Evolutionary conservation across 2,329 filamentous ascomycete species (phyloP), one percentile per base, ranked within the genome.

Genomic region (Phymatotrichopsis omnivora): DNA sequence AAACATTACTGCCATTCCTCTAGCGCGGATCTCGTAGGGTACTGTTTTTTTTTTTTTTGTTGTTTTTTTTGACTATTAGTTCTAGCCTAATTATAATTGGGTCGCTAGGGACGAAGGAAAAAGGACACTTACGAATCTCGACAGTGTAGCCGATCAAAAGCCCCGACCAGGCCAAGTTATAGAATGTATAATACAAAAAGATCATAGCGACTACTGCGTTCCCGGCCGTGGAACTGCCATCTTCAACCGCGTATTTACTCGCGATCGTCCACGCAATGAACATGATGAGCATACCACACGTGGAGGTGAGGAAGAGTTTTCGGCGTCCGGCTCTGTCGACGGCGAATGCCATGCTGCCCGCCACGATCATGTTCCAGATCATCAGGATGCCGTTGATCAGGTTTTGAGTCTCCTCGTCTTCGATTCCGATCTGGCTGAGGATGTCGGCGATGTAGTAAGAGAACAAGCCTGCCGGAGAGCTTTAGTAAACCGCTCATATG

Each of bases 21-120:
- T 64, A 22, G 71, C 64, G 45, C 65, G 64, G 45, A 74, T 68
- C 47, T 62, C 60, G 58, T 67, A 68, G 4, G 66, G 65, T 24
- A 62, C 46, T 49, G 8, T 33, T 42, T 42, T 40, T 47, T 22
- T 19, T 22, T 23, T 19, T 42, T 42, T 20, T 50, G 29, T 17
- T 11, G 10, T 36, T 16, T 24, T 22, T 7, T 31, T 11, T 27
- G 8, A 25, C 28, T 17, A 10, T 24, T 19, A 1, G 22, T 60
- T 62, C 40, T 69, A 65, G 42, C n/a, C n/a, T n/a, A n/a, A n/a
- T n/a, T n/a, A n/a, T n/a, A n/a, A n/a, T n/a, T n/a, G n/a, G n/a
- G n/a, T n/a, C n/a, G n/a, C n/a, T 68, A 28, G 42, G 59, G 61
- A 59, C 67, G 46, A 2, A 65, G 36, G 17, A 61, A 35, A 57